Conservation (phyloP, 2,329 filamentous ascomycete genomes). For the Colletotrichum sp. region DNA sequence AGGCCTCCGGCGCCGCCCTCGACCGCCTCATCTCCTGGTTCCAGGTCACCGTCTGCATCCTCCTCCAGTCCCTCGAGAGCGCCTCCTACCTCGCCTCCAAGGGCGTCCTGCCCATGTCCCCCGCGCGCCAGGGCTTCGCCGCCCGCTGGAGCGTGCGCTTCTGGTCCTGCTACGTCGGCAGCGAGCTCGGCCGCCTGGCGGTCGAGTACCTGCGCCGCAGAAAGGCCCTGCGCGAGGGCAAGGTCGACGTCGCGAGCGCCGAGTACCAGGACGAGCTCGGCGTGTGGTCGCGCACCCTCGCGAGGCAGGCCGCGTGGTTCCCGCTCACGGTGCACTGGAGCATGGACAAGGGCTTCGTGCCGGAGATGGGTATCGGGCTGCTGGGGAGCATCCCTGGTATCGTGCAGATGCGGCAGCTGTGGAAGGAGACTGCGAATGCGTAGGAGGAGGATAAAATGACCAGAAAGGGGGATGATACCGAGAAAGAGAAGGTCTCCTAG, state of each 20-base stretch:
- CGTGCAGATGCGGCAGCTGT: conserved; percentile 50
- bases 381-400: conserved; percentile 50
- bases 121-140: conserved; percentile 63
- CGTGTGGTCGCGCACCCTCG: conserved; percentile 69
- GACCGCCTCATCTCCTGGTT: conserved; percentile 63
- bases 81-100: conserved; percentile 77
- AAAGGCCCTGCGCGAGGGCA: conserved; percentile 22
- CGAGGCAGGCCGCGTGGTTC: conserved; percentile 76
- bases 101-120: conserved; percentile 67
- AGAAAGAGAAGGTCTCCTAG: not conserved
- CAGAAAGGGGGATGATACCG: not conserved
- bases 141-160: conserved; percentile 78
- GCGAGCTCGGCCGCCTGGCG: conserved; percentile 74
- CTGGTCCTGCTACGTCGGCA: conserved; percentile 79
- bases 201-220: conserved; percentile 48
- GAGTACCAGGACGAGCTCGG: conserved; percentile 51
- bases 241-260: conserved; percentile 35
- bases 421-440: conserved; percentile 40
- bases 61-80: conserved; percentile 86
- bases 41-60: conserved; percentile 71
- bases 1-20: conserved; percentile 40
- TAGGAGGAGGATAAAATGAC: not conserved
- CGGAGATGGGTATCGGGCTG: conserved; percentile 44
- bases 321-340: conserved; percentile 88
- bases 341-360: conserved; percentile 63